Base-by-base conservation (phyloP, 2,329 filamentous ascomycete species). In the Aspergillus novofumigatus region DNA sequence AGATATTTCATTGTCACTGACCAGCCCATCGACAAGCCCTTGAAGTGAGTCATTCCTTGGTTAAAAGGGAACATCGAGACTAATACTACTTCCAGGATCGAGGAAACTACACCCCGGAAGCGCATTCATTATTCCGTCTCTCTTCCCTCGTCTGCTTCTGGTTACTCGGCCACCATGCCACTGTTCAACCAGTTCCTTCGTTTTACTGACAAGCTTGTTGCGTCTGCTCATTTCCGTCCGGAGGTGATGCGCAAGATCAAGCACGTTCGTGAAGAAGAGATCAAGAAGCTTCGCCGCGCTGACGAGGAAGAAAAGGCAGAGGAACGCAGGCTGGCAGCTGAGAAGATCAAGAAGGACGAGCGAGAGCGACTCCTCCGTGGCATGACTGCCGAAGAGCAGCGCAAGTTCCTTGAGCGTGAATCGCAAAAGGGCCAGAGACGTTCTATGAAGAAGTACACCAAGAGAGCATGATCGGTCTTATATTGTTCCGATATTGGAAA, bases 1-100 rank as follows among this genome's bases (percentile, higher is more conserved):
- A 91, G 97, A 74, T 93, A 92, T 67, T 77, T 99, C 59, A 89
- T 99, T 68, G 81, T 97, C 52, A 89, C 88, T 21, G 94, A 99
- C 73, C 92, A 97, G 77, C 92, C 93, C 38, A 78, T 86, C 53
- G 91, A 97, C 65, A 92, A 91, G 77, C 94, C 94, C 55, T 83
- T 80, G 70, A 95, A 87, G 90, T 93, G 80, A 77, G 86, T 79
- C 44, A 17, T 52, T 9, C 29, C 8, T n/a, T 3, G 8, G 8
- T 11, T 49, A 49, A 26, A 25, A n/a, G 4, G 14, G 14, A 49
- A 49, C 50, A 45, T 42, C 21, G 6, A 26, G 20, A 42, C 48
- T 54, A 56, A 56, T 29, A 21, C 35, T 23, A 8, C 9, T 23
- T 20, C 1, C 45, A 95, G 89, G 60, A 81, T 97, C 68, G 87